Evolutionary conservation across 2,329 filamentous ascomycete genomes (phyloP).

Genomic region (Dothidotthia symphoricarpi): DNA sequence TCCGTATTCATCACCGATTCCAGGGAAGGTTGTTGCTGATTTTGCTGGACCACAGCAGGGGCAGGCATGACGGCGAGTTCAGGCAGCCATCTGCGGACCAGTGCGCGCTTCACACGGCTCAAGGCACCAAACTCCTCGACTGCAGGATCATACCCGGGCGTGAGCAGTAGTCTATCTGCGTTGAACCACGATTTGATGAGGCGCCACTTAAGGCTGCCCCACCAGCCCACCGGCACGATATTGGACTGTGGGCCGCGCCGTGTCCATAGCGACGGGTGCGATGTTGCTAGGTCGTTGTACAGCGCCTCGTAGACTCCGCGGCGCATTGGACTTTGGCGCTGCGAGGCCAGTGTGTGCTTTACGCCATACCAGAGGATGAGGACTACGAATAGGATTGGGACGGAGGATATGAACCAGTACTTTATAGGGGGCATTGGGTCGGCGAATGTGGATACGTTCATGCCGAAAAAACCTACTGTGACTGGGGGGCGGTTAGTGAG

Average conservation of each 20-base stretch:
- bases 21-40: too few species aligned
- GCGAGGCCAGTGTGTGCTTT: slow-evolving; percentile 47
- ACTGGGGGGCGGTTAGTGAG: too few species aligned
- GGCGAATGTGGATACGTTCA: slow-evolving; percentile 11
- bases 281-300: slow-evolving; percentile 49
- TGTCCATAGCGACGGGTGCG: slow-evolving; percentile 51
- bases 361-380: slow-evolving; percentile 50
- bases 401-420: slow-evolving; percentile 51
- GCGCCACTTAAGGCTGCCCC: slow-evolving; percentile 49
- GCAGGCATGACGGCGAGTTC: slow-evolving; percentile 31
- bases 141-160: slow-evolving; percentile 30
- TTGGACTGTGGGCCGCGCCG: slow-evolving; percentile 46
- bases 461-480: slow-evolving; percentile 51
- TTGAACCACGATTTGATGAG: slow-evolving; percentile 50
- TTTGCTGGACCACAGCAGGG: not conserved
- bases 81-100: slow-evolving; percentile 45
- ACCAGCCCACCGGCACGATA: slow-evolving; percentile 42
- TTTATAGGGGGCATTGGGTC: slow-evolving; percentile 44
- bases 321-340: slow-evolving; percentile 47
- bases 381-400: slow-evolving; percentile 49
- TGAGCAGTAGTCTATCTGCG: slow-evolving; percentile 42
- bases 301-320: slow-evolving; percentile 53
- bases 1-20: slow-evolving; percentile 14
- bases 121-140: slow-evolving; percentile 42
- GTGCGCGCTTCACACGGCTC: slow-evolving; percentile 40